Conservation (phyloP, 768 basidiomycete species). For the Mrakia hoshinonis region DNA sequence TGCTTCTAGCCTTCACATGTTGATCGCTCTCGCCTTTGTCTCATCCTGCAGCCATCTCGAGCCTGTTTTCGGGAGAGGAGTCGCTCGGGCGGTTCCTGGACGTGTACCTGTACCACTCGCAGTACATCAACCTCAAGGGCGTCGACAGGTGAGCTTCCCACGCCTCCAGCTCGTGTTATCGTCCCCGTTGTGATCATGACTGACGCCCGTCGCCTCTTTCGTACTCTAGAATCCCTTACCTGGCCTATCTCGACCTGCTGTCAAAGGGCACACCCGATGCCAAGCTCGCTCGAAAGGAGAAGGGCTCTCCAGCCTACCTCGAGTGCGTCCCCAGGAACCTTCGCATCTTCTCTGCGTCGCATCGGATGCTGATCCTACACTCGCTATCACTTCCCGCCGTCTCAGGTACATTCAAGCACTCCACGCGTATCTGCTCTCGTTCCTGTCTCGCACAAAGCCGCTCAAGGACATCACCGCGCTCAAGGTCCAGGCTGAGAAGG, state of each 20-base stretch:
- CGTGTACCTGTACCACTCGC: conserved; percentile 74
- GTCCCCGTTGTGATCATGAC: not conserved
- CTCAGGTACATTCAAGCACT: conserved; percentile 72
- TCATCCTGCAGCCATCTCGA: conserved; percentile 39
- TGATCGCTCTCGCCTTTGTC: not conserved
- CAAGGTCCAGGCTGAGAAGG: conserved; percentile 54
- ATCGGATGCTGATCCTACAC: not conserved
- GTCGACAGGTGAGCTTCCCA: conserved; percentile 45
- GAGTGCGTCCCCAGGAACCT: conserved; percentile 27
- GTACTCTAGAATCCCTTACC: conserved; percentile 58
- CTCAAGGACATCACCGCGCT: conserved; percentile 65
- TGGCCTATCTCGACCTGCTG: conserved; percentile 87
- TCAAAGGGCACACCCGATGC: conserved; percentile 53
- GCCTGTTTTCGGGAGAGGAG: conserved; percentile 91
- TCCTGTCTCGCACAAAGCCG: conserved; percentile 74
- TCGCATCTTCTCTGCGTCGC: not conserved
- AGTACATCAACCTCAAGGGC: conserved; percentile 82
- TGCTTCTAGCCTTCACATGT: not conserved
- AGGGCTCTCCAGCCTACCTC: conserved; percentile 36
- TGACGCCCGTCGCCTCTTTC: not conserved
- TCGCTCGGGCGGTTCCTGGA: conserved; percentile 90
- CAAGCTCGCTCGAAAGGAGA: conserved; percentile 35
- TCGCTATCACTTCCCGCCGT: not conserved
- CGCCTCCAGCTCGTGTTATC: not conserved
- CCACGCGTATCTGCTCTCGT: conserved; percentile 75